Conservation (phyloP, 1,139 yeast species). For the Cylindricascospora bacillispora region DNA sequence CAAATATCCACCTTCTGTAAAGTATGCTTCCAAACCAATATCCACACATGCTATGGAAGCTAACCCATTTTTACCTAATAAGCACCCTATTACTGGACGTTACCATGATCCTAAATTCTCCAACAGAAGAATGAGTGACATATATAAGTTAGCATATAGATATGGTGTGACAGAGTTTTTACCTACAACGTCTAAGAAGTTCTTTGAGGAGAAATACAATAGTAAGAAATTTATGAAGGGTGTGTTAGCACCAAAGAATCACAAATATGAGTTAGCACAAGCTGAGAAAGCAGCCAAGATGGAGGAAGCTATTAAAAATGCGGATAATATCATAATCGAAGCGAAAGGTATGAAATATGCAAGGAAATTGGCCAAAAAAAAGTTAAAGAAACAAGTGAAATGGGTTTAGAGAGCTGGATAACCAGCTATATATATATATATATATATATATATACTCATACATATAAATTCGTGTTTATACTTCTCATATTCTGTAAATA, state of each 20-base stretch:
- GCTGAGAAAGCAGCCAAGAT: conserved; percentile 50
- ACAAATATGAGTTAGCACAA: conserved; percentile 63
- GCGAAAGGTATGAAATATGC: conserved; percentile 51
- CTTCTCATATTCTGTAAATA: conserved; percentile 1
- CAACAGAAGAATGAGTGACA: conserved; percentile 70
- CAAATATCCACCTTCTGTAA: conserved; percentile 79
- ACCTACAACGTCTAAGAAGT: conserved; percentile 55
- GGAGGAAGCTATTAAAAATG: conserved; percentile 53
- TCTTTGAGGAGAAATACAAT: conserved; percentile 68
- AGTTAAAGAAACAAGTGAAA: conserved; percentile 22
- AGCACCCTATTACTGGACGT: conserved; percentile 65
- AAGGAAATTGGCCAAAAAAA: conserved; percentile 43
- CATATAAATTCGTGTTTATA: neutral
- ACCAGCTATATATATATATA: neutral
- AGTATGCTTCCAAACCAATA: conserved; percentile 55
- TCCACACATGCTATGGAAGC: conserved; percentile 53
- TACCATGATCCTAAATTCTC: conserved; percentile 75
- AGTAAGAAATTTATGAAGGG: conserved; percentile 67
- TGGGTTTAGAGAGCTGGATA: conserved; percentile 1
- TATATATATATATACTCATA: conserved; percentile 1
- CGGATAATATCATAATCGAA: conserved; percentile 58
- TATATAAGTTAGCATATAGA: conserved; percentile 71
- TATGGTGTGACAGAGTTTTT: conserved; percentile 69
- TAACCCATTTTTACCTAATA: conserved; percentile 83
- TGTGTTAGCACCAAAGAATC: conserved; percentile 65